These are phyloP conservation scores for Vitis rotundifolia DNA, from an alignment of 164 flowering plant genomes.

Conservation along the genomic window DNA sequence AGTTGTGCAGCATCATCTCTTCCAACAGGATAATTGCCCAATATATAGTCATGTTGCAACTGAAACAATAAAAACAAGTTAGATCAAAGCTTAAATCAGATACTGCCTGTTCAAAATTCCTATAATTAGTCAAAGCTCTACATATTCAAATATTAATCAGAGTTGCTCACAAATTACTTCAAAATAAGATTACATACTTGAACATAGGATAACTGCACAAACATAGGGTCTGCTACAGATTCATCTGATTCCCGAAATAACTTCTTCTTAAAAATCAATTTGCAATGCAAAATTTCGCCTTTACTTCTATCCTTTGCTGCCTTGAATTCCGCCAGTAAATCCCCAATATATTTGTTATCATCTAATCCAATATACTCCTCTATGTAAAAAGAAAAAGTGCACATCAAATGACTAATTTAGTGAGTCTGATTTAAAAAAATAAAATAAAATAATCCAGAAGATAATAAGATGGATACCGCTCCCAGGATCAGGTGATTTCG, in stretches of 20 bases:
- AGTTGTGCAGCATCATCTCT: constrained; percentile 97
- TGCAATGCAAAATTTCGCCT: constrained; percentile 96
- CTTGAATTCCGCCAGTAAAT: constrained; percentile 91
- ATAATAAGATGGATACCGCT: constrained; percentile 53
- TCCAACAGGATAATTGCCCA: constrained; percentile 99
- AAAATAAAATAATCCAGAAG: constrained; percentile 6
- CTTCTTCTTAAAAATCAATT: constrained; percentile 81
- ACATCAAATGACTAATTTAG: constrained; percentile 7
- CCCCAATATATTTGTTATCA: constrained; percentile 96
- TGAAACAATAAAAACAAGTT: constrained; percentile 31
- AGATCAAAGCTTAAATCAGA: constrained; percentile 13
- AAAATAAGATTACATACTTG: constrained; percentile 53
- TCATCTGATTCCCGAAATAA: constrained; percentile 99
- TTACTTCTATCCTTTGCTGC: constrained; percentile 90
- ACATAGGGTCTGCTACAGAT: constrained; percentile 89
- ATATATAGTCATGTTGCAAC: constrained; percentile 97
- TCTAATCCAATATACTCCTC: constrained; percentile 95
- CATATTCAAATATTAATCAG: neutral
- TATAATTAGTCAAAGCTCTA: no score
- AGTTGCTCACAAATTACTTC: neutral
- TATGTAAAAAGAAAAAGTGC: constrained; percentile 23
- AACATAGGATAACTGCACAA: constrained; percentile 90
- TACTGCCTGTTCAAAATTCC: neutral
- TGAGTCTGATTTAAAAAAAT: neutral
- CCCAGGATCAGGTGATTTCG: constrained; percentile 84